Base-by-base conservation (phyloP, 441 rosid genomes). In the Isatis lusitanica region DNA sequence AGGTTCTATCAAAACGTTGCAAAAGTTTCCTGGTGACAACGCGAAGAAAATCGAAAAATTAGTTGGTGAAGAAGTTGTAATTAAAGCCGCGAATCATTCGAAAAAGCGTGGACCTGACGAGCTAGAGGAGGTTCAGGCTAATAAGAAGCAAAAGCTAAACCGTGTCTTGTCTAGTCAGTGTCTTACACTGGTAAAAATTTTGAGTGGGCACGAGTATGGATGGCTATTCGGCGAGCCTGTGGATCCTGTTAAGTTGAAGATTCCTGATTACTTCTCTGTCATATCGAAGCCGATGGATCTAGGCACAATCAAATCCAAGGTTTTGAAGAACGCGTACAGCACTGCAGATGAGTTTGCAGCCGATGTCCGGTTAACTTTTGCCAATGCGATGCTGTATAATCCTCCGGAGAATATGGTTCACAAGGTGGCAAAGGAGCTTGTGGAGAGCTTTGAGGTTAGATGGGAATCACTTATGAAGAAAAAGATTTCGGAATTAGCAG, bases 391-490 rank as follows among this genome's bases (percentile, higher is more conserved):
- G 85, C 17, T 21, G 30, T 89, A 89, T 72, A 89, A 89, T 70
- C 94, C 91, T 39, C 82, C 83, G 0, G 70, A 61, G 0, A 85
- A 84, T 80, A 15, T 8, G n/a, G 85, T 87, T 70, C 86, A 85
- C 66, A 38, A 28, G 31, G 38, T 76, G 79, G 91, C 91, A 3
- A 68, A 48, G 71, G 74, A 74, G 50, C 79, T 92, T 52, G 76
- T 55, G 44, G 73, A 69, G 48, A 5, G 76, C 9, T 94, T 94
- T 81, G 93, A 88, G 81, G 76, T 9, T 0, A 85, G 74, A 74
- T 94, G 97, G 97, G 85, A 84, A 81, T 66, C 80, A 10, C 76
- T 94, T 16, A 83, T 65, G 83, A 89, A 76, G 66, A 90, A 82
- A 44, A 83, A 81, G 76, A 59, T 61, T 46, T 70, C 55, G 13